A percentile compares a stretch with the other conserved stretches of the same genome.
These are phyloP conservation scores for Neurospora tetrasperma DNA, from an alignment of 495 filamentous ascomycete genomes.

Conservation along the genomic window DNA sequence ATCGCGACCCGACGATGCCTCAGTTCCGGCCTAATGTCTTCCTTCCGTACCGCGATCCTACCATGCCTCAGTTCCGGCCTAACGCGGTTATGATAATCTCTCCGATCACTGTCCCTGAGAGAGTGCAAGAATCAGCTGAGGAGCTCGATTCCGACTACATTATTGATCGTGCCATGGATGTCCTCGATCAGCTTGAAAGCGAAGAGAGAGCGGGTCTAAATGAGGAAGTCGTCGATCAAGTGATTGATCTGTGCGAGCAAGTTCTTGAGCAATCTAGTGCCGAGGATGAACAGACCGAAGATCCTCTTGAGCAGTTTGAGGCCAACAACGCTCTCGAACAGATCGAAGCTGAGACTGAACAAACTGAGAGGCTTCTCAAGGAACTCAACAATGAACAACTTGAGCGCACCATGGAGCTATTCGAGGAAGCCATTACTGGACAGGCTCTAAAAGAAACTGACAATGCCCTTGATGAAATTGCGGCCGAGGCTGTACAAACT, in stretches of 20 bases:
- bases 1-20: neutral
- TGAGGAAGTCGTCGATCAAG: neutral
- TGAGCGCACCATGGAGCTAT: too few relatives aligned
- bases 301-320: neutral
- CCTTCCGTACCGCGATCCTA: neutral
- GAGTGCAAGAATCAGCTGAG: neutral
- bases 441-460: neutral
- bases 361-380: too few relatives aligned
- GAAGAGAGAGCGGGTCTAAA: neutral
- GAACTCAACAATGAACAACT: too few relatives aligned
- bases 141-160: neutral
- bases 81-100: neutral
- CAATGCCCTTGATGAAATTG: neutral
- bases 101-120: neutral
- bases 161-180: neutral
- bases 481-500: neutral
- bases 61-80: neutral
- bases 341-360: too few relatives aligned
- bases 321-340: neutral
- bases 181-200: neutral
- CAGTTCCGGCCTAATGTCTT: neutral
- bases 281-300: neutral
- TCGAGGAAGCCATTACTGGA: too few relatives aligned
- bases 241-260: neutral
- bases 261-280: neutral